Evolutionary conservation across 2,329 filamentous ascomycete species (phyloP).

Genomic region (Diaporthe citri): DNA sequence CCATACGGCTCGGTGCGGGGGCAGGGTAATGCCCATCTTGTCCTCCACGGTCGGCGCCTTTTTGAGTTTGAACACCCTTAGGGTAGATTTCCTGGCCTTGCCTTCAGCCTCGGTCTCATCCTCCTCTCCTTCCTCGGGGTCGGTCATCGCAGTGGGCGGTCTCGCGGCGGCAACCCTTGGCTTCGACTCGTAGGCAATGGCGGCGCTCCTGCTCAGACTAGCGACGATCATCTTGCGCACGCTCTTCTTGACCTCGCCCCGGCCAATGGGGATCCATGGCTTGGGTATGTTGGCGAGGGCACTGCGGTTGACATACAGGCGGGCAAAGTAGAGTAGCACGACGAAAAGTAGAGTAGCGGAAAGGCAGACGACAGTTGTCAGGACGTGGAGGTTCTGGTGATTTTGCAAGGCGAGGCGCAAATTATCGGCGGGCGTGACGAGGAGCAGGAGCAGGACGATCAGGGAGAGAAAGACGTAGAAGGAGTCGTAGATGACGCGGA

Average conservation of each 20-base stretch:
- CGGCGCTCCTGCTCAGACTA: constrained; percentile 80
- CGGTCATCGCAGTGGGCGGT: constrained; percentile 41
- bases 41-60: constrained; percentile 54
- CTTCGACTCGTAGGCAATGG: constrained; percentile 82
- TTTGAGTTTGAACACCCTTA: constrained; percentile 47
- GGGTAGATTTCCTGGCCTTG: constrained; percentile 41
- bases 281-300: constrained; percentile 88
- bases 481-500: constrained; percentile 84
- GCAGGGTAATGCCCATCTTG: constrained; percentile 61
- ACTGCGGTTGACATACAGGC: constrained; percentile 88
- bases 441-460: constrained; percentile 78
- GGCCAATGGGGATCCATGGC: constrained; percentile 86
- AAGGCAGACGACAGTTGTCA: constrained; percentile 83
- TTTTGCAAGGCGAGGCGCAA: constrained; percentile 81
- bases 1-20: constrained; percentile 73
- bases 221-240: constrained; percentile 82
- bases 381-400: constrained; percentile 80
- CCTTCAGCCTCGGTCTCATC: constrained; percentile 20
- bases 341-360: constrained; percentile 78
- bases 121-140: constrained; percentile 24
- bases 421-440: constrained; percentile 84
- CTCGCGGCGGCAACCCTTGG: constrained; percentile 67
- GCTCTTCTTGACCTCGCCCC: constrained; percentile 81
- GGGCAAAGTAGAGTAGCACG: constrained; percentile 81
- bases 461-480: constrained; percentile 83